Evolutionary conservation across 306 rosid species (phyloP).

Genomic region (Cicer arietinum): DNA sequence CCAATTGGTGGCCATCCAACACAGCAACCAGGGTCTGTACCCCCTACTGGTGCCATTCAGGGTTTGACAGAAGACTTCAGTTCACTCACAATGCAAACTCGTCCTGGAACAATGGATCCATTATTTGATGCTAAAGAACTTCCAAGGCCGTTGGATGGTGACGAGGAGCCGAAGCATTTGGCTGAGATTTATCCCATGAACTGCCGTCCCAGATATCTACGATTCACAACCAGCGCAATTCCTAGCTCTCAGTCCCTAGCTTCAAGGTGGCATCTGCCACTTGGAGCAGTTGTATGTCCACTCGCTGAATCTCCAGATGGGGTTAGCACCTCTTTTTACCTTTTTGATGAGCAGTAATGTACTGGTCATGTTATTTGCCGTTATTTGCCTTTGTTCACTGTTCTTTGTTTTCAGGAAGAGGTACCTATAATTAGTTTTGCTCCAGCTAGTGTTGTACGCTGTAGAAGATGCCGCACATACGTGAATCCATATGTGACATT

Average conservation of each 20-base stretch:
- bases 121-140: slow-evolving; percentile 75
- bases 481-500: slow-evolving; percentile 91
- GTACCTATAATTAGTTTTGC: slow-evolving; percentile 86
- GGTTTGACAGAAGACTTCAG: slow-evolving; percentile 88
- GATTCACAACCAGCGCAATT: slow-evolving; percentile 83
- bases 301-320: slow-evolving; percentile 94
- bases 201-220: slow-evolving; percentile 76
- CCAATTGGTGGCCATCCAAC: slow-evolving; percentile 66
- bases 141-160: slow-evolving; percentile 93
- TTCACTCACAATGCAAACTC: slow-evolving; percentile 79
- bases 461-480: slow-evolving; percentile 97
- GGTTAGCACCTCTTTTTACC: slow-evolving; percentile 60
- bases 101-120: slow-evolving; percentile 87
- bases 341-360: slow-evolving; percentile 33
- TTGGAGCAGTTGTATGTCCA: slow-evolving; percentile 97
- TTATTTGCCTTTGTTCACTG: slow-evolving; percentile 33
- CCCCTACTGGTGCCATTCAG: slow-evolving; percentile 70
- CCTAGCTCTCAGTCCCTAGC: slow-evolving; percentile 95
- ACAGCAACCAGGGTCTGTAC: slow-evolving; percentile 66
- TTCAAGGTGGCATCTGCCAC: slow-evolving; percentile 98
- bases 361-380: slow-evolving; percentile 20
- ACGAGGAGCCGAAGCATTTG: slow-evolving; percentile 71
- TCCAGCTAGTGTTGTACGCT: slow-evolving; percentile 85
- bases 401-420: slow-evolving; percentile 72
- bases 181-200: slow-evolving; percentile 69